Conservation (phyloP, 495 filamentous ascomycete species). For the Margaritispora aquatica region DNA sequence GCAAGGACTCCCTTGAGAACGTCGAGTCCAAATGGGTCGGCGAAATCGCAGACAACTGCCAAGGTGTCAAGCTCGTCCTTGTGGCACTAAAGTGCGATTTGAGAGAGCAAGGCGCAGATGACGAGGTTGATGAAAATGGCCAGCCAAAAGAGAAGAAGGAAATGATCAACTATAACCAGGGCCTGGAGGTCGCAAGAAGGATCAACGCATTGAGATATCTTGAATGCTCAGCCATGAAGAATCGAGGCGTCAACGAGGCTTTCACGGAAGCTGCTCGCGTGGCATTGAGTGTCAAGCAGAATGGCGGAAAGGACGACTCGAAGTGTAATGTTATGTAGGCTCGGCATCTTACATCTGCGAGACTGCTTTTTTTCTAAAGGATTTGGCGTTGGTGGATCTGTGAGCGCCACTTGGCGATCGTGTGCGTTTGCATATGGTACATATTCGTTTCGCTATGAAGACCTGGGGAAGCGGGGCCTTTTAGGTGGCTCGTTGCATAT, state of each 20-base stretch:
- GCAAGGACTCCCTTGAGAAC: slow-evolving; percentile 93
- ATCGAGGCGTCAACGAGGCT: slow-evolving; percentile 94
- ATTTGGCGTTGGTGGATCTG: slow-evolving; percentile 13
- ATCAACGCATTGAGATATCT: slow-evolving; percentile 88
- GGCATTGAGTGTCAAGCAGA: slow-evolving; percentile 80
- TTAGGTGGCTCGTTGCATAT: neutral
- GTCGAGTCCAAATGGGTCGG: slow-evolving; percentile 97
- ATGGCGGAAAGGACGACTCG: slow-evolving; percentile 40
- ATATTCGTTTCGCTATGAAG: neutral
- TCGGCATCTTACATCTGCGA: neutral
- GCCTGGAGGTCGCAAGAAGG: slow-evolving; percentile 83
- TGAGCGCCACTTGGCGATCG: slow-evolving; percentile 6
- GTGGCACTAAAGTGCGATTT: slow-evolving; percentile 97
- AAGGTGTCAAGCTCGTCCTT: slow-evolving; percentile 88
- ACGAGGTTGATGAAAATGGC: slow-evolving; percentile 38
- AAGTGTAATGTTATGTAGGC: slow-evolving; percentile 54
- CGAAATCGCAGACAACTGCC: slow-evolving; percentile 96
- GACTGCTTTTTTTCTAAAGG: slow-evolving; percentile 1
- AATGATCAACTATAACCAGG: slow-evolving; percentile 88
- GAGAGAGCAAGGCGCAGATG: slow-evolving; percentile 59
- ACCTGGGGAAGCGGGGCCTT: neutral
- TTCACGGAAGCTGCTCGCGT: slow-evolving; percentile 98
- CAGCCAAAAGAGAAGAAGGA: slow-evolving; percentile 52
- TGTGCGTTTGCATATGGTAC: slow-evolving; percentile 10
- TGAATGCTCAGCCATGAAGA: slow-evolving; percentile 98